Evolutionary conservation across 2,329 filamentous ascomycete genomes (phyloP).

Genomic region (Myriosclerotinia duriaeana): DNA sequence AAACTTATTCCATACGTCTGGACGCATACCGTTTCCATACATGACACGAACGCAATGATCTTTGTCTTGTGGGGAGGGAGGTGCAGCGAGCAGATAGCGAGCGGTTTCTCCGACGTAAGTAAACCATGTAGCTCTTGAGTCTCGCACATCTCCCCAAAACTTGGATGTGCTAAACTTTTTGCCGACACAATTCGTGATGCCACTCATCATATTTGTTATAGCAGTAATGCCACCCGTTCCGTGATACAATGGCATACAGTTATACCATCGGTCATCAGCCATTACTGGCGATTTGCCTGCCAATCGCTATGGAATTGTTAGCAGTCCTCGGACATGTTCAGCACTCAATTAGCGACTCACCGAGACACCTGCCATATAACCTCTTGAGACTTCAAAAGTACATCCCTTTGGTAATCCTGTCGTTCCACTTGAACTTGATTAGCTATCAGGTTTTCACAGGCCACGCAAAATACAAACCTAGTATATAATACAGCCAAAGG

Average conservation of each 20-base stretch:
- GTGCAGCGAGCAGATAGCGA: conserved; percentile 69
- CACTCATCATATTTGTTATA: conserved; percentile 40
- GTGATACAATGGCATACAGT: conserved; percentile 50
- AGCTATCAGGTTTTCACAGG: not conserved
- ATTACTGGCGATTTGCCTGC: conserved; percentile 17
- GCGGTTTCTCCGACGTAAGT: conserved; percentile 78
- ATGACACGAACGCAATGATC: conserved; percentile 59
- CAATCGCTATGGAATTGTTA: conserved; percentile 1
- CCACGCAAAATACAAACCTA: conserved; percentile 43
- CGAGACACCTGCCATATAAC: conserved; percentile 38
- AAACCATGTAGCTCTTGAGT: conserved; percentile 66
- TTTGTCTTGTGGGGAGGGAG: conserved; percentile 60
- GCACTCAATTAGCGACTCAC: conserved; percentile 23
- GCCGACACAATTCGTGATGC: conserved; percentile 59
- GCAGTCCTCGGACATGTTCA: not conserved
- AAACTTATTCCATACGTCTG: conserved; percentile 67
- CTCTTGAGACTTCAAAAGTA: conserved; percentile 53
- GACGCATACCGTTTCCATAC: conserved; percentile 66
- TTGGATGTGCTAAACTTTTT: conserved; percentile 65
- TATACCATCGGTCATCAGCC: conserved; percentile 63
- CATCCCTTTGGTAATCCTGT: conserved; percentile 75
- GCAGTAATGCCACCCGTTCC: conserved; percentile 45
- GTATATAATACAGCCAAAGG: conserved; percentile 71
- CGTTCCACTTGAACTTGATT: conserved; percentile 55
- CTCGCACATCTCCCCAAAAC: conserved; percentile 72